Evolutionary conservation across 1,139 yeast genomes (phyloP), one percentile per base, ranked within the genome.

Genomic region (Taphrina populina): DNA sequence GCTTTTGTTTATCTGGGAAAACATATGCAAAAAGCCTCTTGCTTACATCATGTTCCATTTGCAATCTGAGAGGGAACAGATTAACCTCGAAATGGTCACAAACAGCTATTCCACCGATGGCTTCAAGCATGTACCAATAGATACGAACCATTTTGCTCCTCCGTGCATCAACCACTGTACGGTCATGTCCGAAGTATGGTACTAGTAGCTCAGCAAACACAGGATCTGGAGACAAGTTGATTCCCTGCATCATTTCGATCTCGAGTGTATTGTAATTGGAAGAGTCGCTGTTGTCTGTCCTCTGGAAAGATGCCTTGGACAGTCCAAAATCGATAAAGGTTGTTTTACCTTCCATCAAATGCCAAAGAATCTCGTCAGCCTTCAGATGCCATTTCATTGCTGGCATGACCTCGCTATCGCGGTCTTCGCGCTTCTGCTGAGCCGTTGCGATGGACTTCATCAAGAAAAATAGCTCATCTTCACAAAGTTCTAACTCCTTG

Each of bases 31-130:
- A 77, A 21, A 88, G 65, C 59, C 74, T 74, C 58, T 78, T 79
- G 1, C 88, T 83, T 0, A 90, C 79, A 2, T 72, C 70, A 64
- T 82, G 82, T 63, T 88, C 96, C 62, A 88, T 70, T 64, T 84
- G 88, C 30, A 88, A 71, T 61, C 80, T 78, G 55, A 88, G 66
- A 0, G 96, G 95, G 61, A 79, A 80, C 34, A 86, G 66, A 3
- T 71, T 63, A 41, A 79, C 72, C 11, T 71, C 70, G 59, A 80
- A 72, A 41, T 76, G 72, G 21, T 76, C 78, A 63, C 88, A 70
- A 27, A 87, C 80, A 0, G 83, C 76, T 46, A 88, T 88, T 2
- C 96, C 96, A 3, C 96, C 96, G 56, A 88, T 85, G 0, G 95
- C 87, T 35, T 80, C 82, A 45, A 84, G 73, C 77, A 83, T 75